Conservation (phyloP, 2,329 filamentous ascomycete genomes). For the Neonectria faginata region DNA sequence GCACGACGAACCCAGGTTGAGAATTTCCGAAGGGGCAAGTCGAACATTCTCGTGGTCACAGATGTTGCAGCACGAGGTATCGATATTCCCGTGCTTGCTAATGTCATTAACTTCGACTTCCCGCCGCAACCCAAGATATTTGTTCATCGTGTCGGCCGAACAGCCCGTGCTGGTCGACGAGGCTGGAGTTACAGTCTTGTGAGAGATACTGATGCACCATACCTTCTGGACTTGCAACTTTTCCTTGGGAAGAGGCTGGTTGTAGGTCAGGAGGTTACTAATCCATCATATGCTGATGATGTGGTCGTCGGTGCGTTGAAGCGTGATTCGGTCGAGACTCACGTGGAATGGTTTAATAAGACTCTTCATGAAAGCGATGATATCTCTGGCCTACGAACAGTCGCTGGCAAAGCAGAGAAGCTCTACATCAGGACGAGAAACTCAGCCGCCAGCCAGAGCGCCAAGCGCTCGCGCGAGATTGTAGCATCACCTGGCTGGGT, state of each 20-base stretch:
- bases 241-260: conserved; percentile 90
- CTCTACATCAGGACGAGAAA: conserved; percentile 92
- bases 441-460: conserved; percentile 89
- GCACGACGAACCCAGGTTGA: conserved; percentile 93
- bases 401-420: conserved; percentile 90
- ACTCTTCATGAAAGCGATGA: conserved; percentile 81
- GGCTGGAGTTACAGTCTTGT: conserved; percentile 97
- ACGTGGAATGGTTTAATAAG: conserved; percentile 86
- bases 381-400: conserved; percentile 74
- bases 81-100: conserved; percentile 94
- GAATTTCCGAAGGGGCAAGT: conserved; percentile 84
- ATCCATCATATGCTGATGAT: conserved; percentile 81
- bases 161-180: conserved; percentile 89
- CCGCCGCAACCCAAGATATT: conserved; percentile 97
- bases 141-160: conserved; percentile 94
- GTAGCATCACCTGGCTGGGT: conserved; percentile 77
- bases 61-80: conserved; percentile 97
- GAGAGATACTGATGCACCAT: conserved; percentile 87
- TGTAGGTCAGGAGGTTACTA: conserved; percentile 73
- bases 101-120: conserved; percentile 99
- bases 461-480: conserved; percentile 85
- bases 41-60: conserved; percentile 93
- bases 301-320: conserved; percentile 83
- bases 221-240: conserved; percentile 91
- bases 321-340: conserved; percentile 78